phyloP scores from a whole-genome alignment of 768 basidiomycete genomes.

The Auriculariales sp. region DNA sequence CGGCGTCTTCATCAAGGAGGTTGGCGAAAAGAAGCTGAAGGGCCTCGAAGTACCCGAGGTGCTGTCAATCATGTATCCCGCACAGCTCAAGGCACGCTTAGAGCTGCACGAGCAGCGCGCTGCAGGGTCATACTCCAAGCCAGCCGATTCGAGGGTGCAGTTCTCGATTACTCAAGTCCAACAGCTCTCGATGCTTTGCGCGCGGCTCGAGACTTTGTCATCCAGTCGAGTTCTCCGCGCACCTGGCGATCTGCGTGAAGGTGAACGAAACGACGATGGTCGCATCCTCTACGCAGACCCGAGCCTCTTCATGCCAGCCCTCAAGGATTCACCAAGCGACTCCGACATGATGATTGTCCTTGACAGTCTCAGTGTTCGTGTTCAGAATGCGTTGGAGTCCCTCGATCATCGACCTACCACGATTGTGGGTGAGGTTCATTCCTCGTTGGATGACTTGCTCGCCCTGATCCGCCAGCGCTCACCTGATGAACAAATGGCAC shows the following conservation, averaged over 20 bases:
- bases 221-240: constrained; percentile 44
- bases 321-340: constrained; percentile 58
- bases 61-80: constrained; percentile 75
- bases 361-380: constrained; percentile 58
- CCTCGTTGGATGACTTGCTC: background rate
- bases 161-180: constrained; percentile 62
- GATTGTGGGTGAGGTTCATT: background rate
- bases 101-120: constrained; percentile 20
- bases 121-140: background rate
- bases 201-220: constrained; percentile 68
- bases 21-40: constrained; percentile 88
- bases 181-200: constrained; percentile 54
- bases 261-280: no score
- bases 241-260: constrained; percentile 19
- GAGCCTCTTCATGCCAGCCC: constrained; percentile 46
- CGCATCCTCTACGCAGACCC: constrained; percentile 43
- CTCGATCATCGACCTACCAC: constrained; percentile 6
- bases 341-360: constrained; percentile 59
- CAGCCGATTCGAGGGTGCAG: constrained; percentile 33
- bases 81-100: constrained; percentile 53
- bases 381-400: constrained; percentile 51
- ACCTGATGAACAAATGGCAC: background rate
- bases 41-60: constrained; percentile 85
- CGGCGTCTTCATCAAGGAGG: constrained; percentile 50
- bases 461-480: background rate